Conservation (phyloP, 1,284 basidiomycete species). For the Coniophora puteana region DNA sequence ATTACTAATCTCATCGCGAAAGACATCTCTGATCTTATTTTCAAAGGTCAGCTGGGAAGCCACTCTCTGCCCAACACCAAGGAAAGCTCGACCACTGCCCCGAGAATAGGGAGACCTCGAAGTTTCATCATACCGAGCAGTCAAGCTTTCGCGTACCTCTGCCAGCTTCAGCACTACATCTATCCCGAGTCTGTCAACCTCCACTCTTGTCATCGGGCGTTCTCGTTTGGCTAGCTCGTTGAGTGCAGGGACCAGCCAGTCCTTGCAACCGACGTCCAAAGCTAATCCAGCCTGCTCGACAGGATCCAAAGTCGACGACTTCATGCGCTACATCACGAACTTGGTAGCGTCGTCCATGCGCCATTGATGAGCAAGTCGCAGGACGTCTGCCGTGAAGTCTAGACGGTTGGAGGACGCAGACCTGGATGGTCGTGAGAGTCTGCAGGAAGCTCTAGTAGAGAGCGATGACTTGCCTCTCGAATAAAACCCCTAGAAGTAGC, state of each 20-base stretch:
- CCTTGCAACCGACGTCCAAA: background rate
- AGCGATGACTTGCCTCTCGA: slow-evolving; percentile 19
- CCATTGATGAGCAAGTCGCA: slow-evolving; percentile 17
- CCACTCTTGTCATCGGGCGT: background rate
- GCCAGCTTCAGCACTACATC: slow-evolving; percentile 22
- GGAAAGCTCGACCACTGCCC: no score
- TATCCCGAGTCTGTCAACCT: background rate
- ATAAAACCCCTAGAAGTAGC: slow-evolving; percentile 29
- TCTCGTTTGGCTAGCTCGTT: background rate
- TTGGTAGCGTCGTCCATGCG: slow-evolving; percentile 5
- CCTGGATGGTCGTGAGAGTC: no score
- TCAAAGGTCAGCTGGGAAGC: no score
- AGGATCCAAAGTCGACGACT: background rate
- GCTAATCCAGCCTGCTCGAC: background rate
- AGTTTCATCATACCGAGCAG: no score
- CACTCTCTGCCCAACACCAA: no score
- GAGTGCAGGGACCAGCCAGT: background rate
- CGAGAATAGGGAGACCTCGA: no score
- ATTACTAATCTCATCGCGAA: no score
- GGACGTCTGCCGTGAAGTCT: slow-evolving; percentile 6
- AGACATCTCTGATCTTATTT: no score
- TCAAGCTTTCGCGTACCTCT: slow-evolving; percentile 45
- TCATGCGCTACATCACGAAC: background rate
- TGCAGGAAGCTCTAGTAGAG: no score
- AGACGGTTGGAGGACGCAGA: background rate